A percentile compares a stretch with the other conserved stretches of the same genome.
Conservation (phyloP, 106 monocot genomes). For the Acorus gramineus region DNA sequence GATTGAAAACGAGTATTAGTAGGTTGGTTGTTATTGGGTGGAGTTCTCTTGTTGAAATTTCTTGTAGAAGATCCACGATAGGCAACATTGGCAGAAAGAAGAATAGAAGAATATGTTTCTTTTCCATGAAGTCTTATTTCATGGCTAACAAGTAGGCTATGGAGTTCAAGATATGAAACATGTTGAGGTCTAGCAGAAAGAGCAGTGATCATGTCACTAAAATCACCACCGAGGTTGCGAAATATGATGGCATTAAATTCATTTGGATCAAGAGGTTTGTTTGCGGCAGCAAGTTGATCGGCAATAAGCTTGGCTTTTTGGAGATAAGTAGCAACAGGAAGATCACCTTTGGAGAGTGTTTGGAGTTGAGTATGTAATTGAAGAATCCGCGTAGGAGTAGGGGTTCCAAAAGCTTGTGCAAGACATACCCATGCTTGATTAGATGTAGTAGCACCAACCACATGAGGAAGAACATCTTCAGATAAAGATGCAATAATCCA, state of each 20-base stretch:
- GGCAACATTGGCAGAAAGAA: too few species aligned
- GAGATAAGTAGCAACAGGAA: neutral
- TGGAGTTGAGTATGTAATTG: neutral
- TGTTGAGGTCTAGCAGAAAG: too few species aligned
- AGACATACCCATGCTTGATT: neutral
- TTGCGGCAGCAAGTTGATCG: neutral
- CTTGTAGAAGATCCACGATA: too few species aligned
- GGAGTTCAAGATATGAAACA: too few species aligned
- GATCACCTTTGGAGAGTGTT: neutral
- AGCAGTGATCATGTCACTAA: neutral
- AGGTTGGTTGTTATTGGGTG: too few species aligned
- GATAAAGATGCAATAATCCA: constrained; percentile 4
- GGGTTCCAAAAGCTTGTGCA: neutral
- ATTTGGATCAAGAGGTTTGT: neutral
- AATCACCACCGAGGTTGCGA: neutral
- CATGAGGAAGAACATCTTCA: constrained; percentile 2
- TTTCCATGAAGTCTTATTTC: too few species aligned
- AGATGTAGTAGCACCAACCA: neutral
- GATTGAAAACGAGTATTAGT: too few species aligned
- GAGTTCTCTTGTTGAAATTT: too few species aligned
- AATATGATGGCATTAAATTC: neutral
- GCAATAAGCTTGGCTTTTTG: neutral
- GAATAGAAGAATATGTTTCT: too few species aligned
- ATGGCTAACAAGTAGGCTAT: too few species aligned
- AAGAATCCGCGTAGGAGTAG: neutral